A percentile compares a stretch with the other conserved stretches of the same genome.
Conservation (phyloP, 1,284 basidiomycete genomes). For the Termitomyces sp. region DNA sequence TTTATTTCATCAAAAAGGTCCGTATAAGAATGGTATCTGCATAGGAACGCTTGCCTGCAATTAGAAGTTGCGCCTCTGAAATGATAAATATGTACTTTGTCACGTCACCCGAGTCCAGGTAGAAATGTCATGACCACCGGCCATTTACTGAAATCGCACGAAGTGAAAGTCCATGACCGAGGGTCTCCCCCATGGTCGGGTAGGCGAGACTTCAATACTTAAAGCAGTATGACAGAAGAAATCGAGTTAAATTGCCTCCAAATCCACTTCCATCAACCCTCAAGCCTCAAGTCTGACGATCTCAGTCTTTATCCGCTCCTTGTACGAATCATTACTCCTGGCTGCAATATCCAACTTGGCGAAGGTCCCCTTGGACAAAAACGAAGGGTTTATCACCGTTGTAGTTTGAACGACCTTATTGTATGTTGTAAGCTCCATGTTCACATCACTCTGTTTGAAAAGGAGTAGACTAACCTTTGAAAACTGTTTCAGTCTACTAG, state of each 20-base stretch:
- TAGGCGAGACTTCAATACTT: not conserved
- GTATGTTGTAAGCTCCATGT: not conserved
- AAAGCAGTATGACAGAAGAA: not conserved
- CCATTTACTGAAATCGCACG: not conserved
- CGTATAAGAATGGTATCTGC: conserved; percentile 40
- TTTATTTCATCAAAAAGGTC: conserved; percentile 20
- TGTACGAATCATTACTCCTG: conserved; percentile 18
- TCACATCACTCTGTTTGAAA: not conserved
- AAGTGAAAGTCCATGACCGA: not conserved
- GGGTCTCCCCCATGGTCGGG: not conserved
- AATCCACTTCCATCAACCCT: not conserved
- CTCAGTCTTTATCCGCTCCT: conserved; percentile 28
- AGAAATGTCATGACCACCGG: not conserved
- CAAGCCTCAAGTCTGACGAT: conserved; percentile 18
- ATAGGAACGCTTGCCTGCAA: conserved; percentile 31
- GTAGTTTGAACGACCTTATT: conserved; percentile 61
- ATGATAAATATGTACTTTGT: not conserved
- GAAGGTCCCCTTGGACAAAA: conserved; percentile 53
- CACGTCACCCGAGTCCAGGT: not conserved
- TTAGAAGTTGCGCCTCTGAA: not conserved
- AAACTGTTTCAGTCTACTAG: conserved; percentile 83
- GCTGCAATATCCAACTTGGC: conserved; percentile 38
- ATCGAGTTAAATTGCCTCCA: not conserved
- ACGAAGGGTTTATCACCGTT: conserved; percentile 68
- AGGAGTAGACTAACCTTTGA: conserved; percentile 56